Base-by-base conservation (phyloP, 2,329 filamentous ascomycete species). In the Aureobasidium sp. region DNA sequence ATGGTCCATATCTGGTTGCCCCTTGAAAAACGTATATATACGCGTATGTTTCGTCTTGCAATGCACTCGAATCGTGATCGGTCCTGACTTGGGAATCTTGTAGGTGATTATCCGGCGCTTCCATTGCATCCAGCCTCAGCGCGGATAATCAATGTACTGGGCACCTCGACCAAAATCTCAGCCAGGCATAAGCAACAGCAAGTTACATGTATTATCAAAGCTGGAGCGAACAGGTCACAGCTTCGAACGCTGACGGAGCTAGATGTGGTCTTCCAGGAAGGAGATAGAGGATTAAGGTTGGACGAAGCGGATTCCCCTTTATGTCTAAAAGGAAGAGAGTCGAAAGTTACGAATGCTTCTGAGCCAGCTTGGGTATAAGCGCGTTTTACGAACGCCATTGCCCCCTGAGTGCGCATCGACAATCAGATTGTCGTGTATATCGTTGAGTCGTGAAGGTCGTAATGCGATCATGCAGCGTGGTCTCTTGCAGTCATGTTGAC, bases 401-500 rank as follows among this genome's bases (percentile, higher is more conserved):
- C 24, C 24, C 24, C 27, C 15, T 48, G 27, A 48, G 12, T 33
- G 47, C 47, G 48, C 33, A 31, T 52, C 12, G 5, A 35, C 19
- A 5, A 31, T 11, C 9, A 8, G 31, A 37, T 4, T 24, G 48
- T 8, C 31, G 31, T 33, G 31, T 33, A 33, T 33, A n/a, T 7
- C 22, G 4, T 45, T n/a, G 5, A 14, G 8, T 56, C 29, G 14
- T 58, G 7, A 24, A 7, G 12, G 15, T 47, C 42, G 42, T 45
- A 8, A n/a, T 47, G 2, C 50, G 19, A 22, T 56, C 39, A 56
- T 56, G 35, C 63, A 53, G 45, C 73, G 33, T 70, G 74, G 22
- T 74, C 70, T 37, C 67, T 71, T 61, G 71, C 72, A 63, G 71
- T 61, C 72, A 40, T 68, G 67, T 70, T 70, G 15, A 77, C 76